A percentile compares a stretch with the other conserved stretches of the same genome.
Evolutionary conservation across 2,329 filamentous ascomycete species (phyloP).

Genomic region (Elsinoe ampelina): DNA sequence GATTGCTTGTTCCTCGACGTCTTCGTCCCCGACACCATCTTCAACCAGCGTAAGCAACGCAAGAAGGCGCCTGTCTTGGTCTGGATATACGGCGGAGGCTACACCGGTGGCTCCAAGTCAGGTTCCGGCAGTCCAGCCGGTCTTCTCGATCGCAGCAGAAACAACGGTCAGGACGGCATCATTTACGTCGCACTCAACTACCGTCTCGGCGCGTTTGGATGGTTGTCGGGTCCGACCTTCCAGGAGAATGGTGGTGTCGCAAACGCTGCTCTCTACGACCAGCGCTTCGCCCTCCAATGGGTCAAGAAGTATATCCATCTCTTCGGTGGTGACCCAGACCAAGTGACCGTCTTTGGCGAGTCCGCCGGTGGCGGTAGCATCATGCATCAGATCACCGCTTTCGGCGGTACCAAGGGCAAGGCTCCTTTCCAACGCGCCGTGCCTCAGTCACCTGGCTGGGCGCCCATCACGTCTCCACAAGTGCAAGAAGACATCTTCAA

Average conservation of each 20-base stretch:
- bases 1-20: constrained; percentile 35
- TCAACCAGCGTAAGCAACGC: constrained; percentile 27
- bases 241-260: constrained; percentile 33
- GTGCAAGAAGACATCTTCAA: constrained; percentile 33
- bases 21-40: constrained; percentile 28
- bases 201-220: constrained; percentile 42
- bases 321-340: constrained; percentile 45
- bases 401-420: constrained; percentile 36
- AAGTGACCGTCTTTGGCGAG: constrained; percentile 40
- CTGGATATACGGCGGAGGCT: constrained; percentile 45
- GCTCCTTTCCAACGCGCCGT: constrained; percentile 40
- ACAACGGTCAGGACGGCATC: constrained; percentile 30
- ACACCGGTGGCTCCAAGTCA: constrained; percentile 32
- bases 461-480: constrained; percentile 27
- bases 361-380: constrained; percentile 46
- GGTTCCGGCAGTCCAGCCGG: constrained; percentile 30
- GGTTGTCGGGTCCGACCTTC: constrained; percentile 37
- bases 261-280: constrained; percentile 45
- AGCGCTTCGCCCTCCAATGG: constrained; percentile 50
- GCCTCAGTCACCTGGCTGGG: constrained; percentile 38
- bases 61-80: constrained; percentile 29
- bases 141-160: constrained; percentile 35
- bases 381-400: constrained; percentile 48
- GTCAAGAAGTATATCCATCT: constrained; percentile 44
- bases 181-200: constrained; percentile 43